Conservation (phyloP, 2,329 filamentous ascomycete species). For the Knufia fluminis region DNA sequence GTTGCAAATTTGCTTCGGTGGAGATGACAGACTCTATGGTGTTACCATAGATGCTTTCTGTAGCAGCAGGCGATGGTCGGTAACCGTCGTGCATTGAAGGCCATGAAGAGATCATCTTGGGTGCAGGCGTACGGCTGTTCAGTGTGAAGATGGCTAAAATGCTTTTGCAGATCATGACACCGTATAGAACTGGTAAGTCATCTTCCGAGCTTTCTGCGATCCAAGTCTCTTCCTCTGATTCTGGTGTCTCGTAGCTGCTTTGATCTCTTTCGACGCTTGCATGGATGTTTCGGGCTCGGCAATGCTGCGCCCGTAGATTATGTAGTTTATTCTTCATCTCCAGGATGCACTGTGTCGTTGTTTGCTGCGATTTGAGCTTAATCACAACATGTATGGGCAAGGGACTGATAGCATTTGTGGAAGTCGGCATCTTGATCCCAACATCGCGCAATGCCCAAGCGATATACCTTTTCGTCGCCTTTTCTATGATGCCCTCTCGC, state of each 20-base stretch:
- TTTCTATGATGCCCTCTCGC: slow-evolving; percentile 19
- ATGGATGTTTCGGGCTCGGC: slow-evolving; percentile 23
- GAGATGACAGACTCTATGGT: neutral
- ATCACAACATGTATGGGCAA: slow-evolving; percentile 41
- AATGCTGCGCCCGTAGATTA: slow-evolving; percentile 36
- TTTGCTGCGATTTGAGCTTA: slow-evolving; percentile 31
- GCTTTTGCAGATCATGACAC: slow-evolving; percentile 7
- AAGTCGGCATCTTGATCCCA: slow-evolving; percentile 14
- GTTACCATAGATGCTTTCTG: slow-evolving; percentile 3
- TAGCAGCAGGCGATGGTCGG: neutral
- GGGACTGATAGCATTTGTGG: slow-evolving; percentile 28
- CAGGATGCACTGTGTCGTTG: slow-evolving; percentile 33
- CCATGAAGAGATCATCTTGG: slow-evolving; percentile 8
- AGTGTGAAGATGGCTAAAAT: slow-evolving; percentile 9
- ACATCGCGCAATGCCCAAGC: slow-evolving; percentile 47
- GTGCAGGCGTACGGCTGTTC: slow-evolving; percentile 16
- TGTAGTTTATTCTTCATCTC: slow-evolving; percentile 37
- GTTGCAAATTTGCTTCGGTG: neutral
- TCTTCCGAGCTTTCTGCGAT: slow-evolving; percentile 4
- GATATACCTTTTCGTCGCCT: slow-evolving; percentile 39
- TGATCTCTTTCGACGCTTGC: slow-evolving; percentile 14
- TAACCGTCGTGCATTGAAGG: neutral
- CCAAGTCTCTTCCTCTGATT: slow-evolving; percentile 13
- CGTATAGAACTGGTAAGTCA: slow-evolving; percentile 8
- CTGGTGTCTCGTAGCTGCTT: slow-evolving; percentile 10